Percentiles rank a stretch among this genome's conserved stretches.
phyloP scores from a whole-genome alignment of 2,329 filamentous ascomycete species.

The Biscogniauxia mediterranea region DNA sequence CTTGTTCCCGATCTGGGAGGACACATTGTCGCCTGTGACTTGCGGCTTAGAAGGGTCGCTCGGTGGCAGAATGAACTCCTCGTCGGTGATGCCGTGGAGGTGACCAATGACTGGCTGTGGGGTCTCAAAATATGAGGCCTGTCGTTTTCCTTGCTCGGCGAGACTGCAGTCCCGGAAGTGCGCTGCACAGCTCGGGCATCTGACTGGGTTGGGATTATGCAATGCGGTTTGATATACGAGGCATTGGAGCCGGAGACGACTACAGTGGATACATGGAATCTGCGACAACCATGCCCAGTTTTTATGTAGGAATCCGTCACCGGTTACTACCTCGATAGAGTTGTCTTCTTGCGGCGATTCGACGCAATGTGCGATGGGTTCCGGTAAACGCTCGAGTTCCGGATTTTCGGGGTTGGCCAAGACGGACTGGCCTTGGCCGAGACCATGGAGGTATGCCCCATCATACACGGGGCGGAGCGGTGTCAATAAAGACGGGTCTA shows the following conservation, averaged over 20 bases:
- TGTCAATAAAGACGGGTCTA: too few relatives aligned
- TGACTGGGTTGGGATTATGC: constrained; percentile 48
- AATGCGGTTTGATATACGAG: constrained; percentile 45
- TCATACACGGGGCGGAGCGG: too few relatives aligned
- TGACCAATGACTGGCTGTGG: constrained; percentile 45
- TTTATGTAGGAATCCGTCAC: constrained; percentile 36
- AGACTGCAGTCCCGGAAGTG: constrained; percentile 50
- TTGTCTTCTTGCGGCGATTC: too few relatives aligned
- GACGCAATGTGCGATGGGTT: too few relatives aligned
- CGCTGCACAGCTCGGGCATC: constrained; percentile 50
- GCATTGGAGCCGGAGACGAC: constrained; percentile 44
- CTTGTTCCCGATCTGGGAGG: constrained; percentile 22
- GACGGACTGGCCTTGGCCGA: too few relatives aligned
- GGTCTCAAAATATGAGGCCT: constrained; percentile 46
- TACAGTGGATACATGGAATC: constrained; percentile 44
- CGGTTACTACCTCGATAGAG: too few relatives aligned
- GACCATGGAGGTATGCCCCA: too few relatives aligned
- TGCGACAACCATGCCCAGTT: constrained; percentile 43
- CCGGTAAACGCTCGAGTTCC: too few relatives aligned
- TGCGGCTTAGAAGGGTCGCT: too few relatives aligned
- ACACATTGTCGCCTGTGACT: too few relatives aligned
- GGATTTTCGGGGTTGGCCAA: too few relatives aligned
- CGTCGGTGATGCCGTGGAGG: constrained; percentile 47
- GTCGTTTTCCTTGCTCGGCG: constrained; percentile 43
- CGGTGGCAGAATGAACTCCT: constrained; percentile 10